These are phyloP conservation scores for Pseudopyricularia cyperi DNA, from an alignment of 2,329 filamentous ascomycete genomes.

Conservation along the genomic window DNA sequence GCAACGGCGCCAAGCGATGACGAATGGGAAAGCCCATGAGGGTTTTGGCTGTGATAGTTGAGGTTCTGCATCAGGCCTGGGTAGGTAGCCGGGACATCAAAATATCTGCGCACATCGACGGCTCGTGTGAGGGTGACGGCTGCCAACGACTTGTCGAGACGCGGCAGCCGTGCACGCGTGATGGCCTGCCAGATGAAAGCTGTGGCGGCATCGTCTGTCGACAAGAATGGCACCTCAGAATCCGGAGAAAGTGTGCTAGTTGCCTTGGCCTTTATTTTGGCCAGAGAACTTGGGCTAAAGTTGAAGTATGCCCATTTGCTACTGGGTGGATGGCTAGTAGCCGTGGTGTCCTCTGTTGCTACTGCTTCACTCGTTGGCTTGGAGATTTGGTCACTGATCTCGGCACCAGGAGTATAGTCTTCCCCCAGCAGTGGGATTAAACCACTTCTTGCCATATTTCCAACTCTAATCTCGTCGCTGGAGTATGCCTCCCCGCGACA, in stretches of 20 bases:
- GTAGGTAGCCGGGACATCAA: constrained; percentile 28
- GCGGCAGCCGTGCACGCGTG: constrained; percentile 23
- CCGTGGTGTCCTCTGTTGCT: constrained; percentile 3
- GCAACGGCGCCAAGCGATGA: constrained; percentile 13
- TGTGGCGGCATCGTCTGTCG: constrained; percentile 39
- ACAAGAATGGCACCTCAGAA: constrained; percentile 21
- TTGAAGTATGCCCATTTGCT: constrained; percentile 31
- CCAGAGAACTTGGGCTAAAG: constrained; percentile 24
- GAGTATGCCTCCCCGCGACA: constrained; percentile 31
- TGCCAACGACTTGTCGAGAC: constrained; percentile 11
- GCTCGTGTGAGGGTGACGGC: constrained; percentile 29
- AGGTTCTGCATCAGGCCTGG: constrained; percentile 34
- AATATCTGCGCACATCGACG: constrained; percentile 29
- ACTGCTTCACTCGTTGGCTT: constrained; percentile 10
- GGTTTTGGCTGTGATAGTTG: constrained; percentile 21
- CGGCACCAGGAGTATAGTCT: constrained; percentile 17
- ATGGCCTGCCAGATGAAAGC: constrained; percentile 37
- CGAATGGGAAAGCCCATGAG: constrained; percentile 10
- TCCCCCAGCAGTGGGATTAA: constrained; percentile 26
- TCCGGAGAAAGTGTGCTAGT: constrained; percentile 8
- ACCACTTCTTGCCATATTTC: constrained; percentile 15
- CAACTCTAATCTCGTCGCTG: constrained; percentile 24
- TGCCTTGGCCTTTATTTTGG: constrained; percentile 25
- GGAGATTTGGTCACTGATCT: constrained; percentile 21
- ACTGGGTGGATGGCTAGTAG: constrained; percentile 5